Percentiles rank a stretch among this genome's conserved stretches.
phyloP scores from a whole-genome alignment of 257 asterid species.

The Anisodus acutangulus region DNA sequence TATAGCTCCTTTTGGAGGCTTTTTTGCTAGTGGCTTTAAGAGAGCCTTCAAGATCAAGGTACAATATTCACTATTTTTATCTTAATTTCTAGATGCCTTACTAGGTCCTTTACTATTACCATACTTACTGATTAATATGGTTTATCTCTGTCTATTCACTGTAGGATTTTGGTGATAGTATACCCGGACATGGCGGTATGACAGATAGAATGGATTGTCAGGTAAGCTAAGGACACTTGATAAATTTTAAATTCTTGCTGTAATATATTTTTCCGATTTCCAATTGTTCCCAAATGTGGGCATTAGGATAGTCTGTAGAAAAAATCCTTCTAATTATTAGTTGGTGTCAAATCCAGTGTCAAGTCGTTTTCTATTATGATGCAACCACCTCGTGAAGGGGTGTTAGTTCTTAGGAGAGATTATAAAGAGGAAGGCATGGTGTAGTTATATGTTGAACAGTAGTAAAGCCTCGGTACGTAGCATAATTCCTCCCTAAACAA shows the following conservation, averaged over 20 bases:
- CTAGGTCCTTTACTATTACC: neutral
- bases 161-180: conserved; percentile 99
- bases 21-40: conserved; percentile 98
- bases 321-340: neutral
- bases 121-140: neutral
- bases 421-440: too few relatives aligned
- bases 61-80: conserved; percentile 26
- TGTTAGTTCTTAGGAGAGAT: neutral
- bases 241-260: neutral
- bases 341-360: conserved; percentile 16
- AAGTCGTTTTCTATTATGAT: neutral
- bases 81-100: conserved; percentile 18
- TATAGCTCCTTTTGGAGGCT: conserved; percentile 99
- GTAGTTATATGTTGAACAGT: too few relatives aligned
- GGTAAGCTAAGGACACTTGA: conserved; percentile 46
- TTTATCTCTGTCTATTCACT: conserved; percentile 24
- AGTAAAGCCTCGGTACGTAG: neutral
- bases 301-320: neutral
- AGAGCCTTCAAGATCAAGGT: conserved; percentile 99
- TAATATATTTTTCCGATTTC: neutral
- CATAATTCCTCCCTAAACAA: neutral
- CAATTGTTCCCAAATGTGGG: neutral
- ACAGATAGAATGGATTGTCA: conserved; percentile 99
- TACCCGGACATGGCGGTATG: conserved; percentile 99
- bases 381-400: conserved; percentile 1